Evolutionary conservation across 345 rosid genomes (phyloP).

Genomic region (Camelina hispida): DNA sequence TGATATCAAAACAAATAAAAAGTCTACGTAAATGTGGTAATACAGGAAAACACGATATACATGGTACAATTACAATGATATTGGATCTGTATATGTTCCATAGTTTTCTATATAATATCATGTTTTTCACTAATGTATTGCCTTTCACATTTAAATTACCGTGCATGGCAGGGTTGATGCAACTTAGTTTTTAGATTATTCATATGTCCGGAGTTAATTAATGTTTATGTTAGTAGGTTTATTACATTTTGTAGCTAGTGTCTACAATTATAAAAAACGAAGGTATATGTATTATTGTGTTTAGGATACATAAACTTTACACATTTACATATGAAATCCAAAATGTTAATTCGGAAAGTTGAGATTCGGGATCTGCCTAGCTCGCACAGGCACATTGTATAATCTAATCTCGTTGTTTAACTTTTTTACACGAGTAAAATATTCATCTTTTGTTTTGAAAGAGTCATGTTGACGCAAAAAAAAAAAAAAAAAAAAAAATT

Average conservation of each 20-base stretch:
- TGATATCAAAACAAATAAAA: too few relatives aligned
- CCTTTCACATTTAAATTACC: slow-evolving; percentile 19
- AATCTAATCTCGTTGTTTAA: background rate
- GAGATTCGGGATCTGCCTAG: background rate
- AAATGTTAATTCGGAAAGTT: background rate
- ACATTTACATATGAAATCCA: background rate
- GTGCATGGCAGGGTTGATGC: background rate
- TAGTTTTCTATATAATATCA: too few relatives aligned
- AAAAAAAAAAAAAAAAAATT: too few relatives aligned
- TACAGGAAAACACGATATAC: too few relatives aligned
- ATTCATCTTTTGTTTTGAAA: background rate
- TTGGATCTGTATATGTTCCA: too few relatives aligned
- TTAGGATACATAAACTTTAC: background rate
- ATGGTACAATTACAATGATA: too few relatives aligned
- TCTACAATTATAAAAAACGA: background rate
- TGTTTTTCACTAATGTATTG: background rate
- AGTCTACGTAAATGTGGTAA: too few relatives aligned
- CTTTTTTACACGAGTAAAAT: background rate
- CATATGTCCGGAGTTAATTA: background rate
- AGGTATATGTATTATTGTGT: background rate
- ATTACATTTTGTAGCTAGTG: slow-evolving; percentile 5
- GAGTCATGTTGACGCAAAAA: too few relatives aligned
- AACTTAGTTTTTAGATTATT: background rate
- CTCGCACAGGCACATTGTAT: background rate
- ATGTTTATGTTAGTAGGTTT: too few relatives aligned